Evolutionary conservation across 2,329 filamentous ascomycete species (phyloP), one percentile per base, ranked within the genome.

Genomic region (Aureobasidium vineae): DNA sequence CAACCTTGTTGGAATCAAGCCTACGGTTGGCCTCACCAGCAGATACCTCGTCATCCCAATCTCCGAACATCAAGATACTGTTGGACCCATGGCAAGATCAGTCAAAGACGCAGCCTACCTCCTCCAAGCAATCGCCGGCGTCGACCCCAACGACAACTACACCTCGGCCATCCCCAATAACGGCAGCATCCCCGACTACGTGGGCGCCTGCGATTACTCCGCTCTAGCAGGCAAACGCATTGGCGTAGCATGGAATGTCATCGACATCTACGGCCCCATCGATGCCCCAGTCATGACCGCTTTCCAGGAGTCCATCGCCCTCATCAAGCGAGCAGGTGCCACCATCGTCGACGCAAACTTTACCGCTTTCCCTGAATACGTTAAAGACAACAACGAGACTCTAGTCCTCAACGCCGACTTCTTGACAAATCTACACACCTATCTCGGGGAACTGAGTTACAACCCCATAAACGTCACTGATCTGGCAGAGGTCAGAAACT

Each of bases 1-100:
- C 77, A 88, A 88, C 66, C 73, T 90, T 1, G 87, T 89, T 0
- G 88, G 86, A 1, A 86, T 91, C 73, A 88, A 88, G 72, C 86
- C 88, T 1, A 88, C 86, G 0, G 85, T 89, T 1, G 88, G 88
- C 0, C 78, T 90, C 3, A 89, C 84, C 0, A 87, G 85, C 1
- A 79, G 85, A 16, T 77, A 83, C 67, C 79, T 88, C 5, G 88
- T 90, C 1, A 84, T 91, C 13, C 89, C 89, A 0, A 85, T 91
- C 67, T 83, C 79, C 33, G 78, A 84, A 69, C 83, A 81, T 66
- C 83, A 84, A 70, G 84, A 86, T 68, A 84, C 83, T 1, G 77
- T 86, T 11, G 85, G 84, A 0, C 84, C 85, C 0, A 84, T 87
- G 79, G 80, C 84, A 2, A 78, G 84, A 49, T 84, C 83, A 0